phyloP scores from a whole-genome alignment of 2,329 filamentous ascomycete species.

The Phoma herbarum region DNA sequence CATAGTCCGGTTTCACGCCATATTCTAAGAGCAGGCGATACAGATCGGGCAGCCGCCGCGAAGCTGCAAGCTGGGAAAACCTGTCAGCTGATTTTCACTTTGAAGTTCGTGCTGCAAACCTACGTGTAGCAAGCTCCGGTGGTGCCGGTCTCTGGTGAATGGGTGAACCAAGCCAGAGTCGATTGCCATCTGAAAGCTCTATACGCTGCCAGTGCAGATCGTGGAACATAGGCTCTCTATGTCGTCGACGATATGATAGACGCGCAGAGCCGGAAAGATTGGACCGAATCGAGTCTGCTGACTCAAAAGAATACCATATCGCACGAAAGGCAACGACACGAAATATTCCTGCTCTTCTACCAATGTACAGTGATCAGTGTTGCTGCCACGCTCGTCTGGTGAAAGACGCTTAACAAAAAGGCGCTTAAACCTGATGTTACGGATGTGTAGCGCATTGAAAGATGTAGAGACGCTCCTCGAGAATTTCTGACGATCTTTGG shows the following conservation, averaged over 20 bases:
- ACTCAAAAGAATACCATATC: background rate
- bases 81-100: background rate
- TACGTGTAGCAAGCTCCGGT: background rate
- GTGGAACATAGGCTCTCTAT: background rate
- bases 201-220: background rate
- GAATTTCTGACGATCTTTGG: background rate
- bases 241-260: background rate
- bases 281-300: background rate
- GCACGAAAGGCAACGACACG: background rate
- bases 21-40: background rate
- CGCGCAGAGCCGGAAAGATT: background rate
- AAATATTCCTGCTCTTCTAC: background rate
- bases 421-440: background rate
- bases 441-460: background rate
- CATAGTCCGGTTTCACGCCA: background rate
- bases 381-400: too few species aligned
- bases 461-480: background rate
- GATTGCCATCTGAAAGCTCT: background rate
- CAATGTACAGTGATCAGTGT: background rate
- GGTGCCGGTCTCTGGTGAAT: background rate
- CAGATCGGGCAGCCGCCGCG: background rate
- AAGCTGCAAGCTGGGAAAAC: background rate
- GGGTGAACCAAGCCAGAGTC: background rate
- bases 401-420: background rate
- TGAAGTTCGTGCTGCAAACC: background rate